Evolutionary conservation across 352 stramenopile genomes (phyloP).

Genomic region (Pythium rishiriense): DNA sequence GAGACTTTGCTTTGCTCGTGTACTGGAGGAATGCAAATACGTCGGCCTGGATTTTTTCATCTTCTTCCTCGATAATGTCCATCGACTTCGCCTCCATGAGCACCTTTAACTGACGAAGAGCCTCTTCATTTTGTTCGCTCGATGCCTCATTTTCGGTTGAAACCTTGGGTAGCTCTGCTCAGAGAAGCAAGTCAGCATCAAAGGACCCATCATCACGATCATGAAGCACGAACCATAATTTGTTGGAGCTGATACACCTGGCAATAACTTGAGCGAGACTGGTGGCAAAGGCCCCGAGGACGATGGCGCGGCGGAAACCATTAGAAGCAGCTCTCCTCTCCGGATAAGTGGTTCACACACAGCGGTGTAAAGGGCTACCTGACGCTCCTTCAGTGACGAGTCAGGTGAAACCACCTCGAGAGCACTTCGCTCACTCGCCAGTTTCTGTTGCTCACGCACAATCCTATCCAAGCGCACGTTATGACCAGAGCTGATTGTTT

Average conservation of each 20-base stretch:
- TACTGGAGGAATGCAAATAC: constrained; percentile 81
- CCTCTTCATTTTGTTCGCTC: constrained; percentile 36
- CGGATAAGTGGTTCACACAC: constrained; percentile 81
- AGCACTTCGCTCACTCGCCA: constrained; percentile 38
- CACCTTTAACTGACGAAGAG: constrained; percentile 56
- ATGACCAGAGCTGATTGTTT: not conserved
- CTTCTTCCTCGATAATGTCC: constrained; percentile 80
- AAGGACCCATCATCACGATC: not conserved
- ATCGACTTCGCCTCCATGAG: constrained; percentile 75
- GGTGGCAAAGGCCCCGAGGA: not conserved
- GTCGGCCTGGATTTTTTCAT: constrained; percentile 78
- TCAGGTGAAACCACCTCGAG: constrained; percentile 5
- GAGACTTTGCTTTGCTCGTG: constrained; percentile 18
- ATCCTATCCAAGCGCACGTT: constrained; percentile 47
- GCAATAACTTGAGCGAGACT: constrained; percentile 63
- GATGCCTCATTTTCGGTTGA: constrained; percentile 6
- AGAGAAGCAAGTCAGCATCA: not conserved
- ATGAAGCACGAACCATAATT: constrained; percentile 43
- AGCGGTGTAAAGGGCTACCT: constrained; percentile 70
- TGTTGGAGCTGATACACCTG: constrained; percentile 59
- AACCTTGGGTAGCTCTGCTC: constrained; percentile 10
- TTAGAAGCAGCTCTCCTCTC: constrained; percentile 66
- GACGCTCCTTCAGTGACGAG: constrained; percentile 49
- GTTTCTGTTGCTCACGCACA: constrained; percentile 85
- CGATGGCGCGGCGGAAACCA: constrained; percentile 45